Base-by-base conservation (phyloP, 495 filamentous ascomycete species). In the Cenococcum geophilum region DNA sequence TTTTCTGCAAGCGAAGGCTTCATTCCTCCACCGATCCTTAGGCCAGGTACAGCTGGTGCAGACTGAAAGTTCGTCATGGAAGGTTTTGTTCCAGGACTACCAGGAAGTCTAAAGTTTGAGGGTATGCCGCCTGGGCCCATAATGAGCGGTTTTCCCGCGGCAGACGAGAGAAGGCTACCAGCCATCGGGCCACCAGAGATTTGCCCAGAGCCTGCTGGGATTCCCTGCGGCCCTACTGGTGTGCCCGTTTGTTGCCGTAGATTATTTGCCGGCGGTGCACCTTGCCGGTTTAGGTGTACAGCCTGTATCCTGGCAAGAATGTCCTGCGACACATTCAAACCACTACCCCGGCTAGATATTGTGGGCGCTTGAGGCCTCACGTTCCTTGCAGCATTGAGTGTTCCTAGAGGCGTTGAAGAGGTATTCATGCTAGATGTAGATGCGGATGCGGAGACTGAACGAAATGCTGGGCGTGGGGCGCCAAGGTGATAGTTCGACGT, bases 351-450 rank as follows among this genome's bases (percentile, higher is more conserved):
- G 52, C 77, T 79, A 42, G 83, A 82, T 68, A 85, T 77, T 10
- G 82, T 80, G 10, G 76, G 67, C 11, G 77, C 73, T 11, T 64
- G 50, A 40, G 74, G 59, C 55, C 55, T 72, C 42, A 85, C 82
- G 66, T 84, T 79, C 58, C 90, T 83, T 22, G 89, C 89, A 54
- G 86, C 90, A 70, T 88, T 92, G 65, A 96, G 71, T 40, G 85
- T 82, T n/a, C 88, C 92, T 32, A 95, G 73, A 56, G 88, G 89
- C 54, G 85, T 90, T 20, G 92, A 92, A 20, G 86, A 88, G 1
- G 87, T 74, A 57, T 79, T 87, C 79, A 93, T 88, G 47, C 55
- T 66, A 23, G 71, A 63, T 4, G 71, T 66, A 23, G 76, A 76
- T 6, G 73, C 72, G 1, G 71, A 59, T 23, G 73, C 69, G 27